These are phyloP conservation scores for Geum urbanum DNA, from an alignment of 306 rosid species.

Conservation along the genomic window DNA sequence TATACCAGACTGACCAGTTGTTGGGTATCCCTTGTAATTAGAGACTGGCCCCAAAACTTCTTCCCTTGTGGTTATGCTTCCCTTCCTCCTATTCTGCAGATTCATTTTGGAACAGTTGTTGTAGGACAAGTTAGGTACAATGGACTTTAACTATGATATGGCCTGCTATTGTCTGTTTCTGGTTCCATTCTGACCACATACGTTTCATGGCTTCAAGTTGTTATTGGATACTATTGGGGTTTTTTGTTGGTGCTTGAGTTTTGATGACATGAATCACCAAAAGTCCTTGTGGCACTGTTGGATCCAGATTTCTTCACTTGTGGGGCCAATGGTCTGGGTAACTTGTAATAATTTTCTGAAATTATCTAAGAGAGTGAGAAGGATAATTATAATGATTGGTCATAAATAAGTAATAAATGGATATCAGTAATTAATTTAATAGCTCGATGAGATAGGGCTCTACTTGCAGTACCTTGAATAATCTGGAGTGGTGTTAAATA, in stretches of 20 bases:
- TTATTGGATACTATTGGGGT: neutral
- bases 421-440: neutral
- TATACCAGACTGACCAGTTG: conserved; percentile 50
- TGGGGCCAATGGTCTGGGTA: conserved; percentile 11
- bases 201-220: neutral
- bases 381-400: neutral
- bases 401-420: neutral
- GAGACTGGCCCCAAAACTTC: conserved; percentile 44
- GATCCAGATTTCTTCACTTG: neutral
- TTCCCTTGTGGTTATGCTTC: conserved; percentile 38
- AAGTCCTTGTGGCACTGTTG: neutral
- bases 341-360: neutral
- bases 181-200: conserved; percentile 21
- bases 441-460: neutral
- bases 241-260: neutral
- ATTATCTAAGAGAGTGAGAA: neutral
- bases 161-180: conserved; percentile 32
- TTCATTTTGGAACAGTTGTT: conserved; percentile 32
- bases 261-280: neutral
- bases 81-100: conserved; percentile 31
- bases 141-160: conserved; percentile 23
- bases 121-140: conserved; percentile 36
- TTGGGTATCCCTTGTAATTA: conserved; percentile 31
- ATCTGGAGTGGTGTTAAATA: neutral
- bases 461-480: neutral